Evolutionary conservation across 2,329 filamentous ascomycete genomes (phyloP).

Genomic region (Exophiala oligosperma): DNA sequence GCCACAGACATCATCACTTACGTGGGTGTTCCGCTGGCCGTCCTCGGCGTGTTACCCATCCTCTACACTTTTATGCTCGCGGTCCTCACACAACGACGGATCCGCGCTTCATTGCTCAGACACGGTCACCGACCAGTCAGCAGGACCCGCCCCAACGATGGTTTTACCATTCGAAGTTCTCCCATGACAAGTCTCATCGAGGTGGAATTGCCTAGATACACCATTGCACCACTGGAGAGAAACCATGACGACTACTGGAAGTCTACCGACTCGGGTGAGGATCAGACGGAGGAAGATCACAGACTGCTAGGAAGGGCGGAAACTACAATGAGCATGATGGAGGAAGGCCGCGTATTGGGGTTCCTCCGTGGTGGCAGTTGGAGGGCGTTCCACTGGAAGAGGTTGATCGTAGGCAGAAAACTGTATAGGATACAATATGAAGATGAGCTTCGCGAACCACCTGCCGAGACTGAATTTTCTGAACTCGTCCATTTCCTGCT

Average conservation of each 20-base stretch:
- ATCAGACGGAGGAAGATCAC: conserved; percentile 33
- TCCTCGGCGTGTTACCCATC: conserved; percentile 63
- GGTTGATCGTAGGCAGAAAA: conserved; percentile 61
- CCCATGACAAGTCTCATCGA: conserved; percentile 67
- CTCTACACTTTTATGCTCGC: conserved; percentile 65
- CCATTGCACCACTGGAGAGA: conserved; percentile 61
- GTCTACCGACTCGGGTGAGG: conserved; percentile 38
- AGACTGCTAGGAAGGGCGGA: conserved; percentile 22
- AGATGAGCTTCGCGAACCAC: conserved; percentile 48
- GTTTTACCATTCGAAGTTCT: conserved; percentile 62
- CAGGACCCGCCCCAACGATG: conserved; percentile 30
- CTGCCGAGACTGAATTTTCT: conserved; percentile 56
- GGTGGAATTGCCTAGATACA: conserved; percentile 65
- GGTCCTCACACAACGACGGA: conserved; percentile 59
- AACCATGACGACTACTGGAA: conserved; percentile 61
- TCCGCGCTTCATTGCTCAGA: conserved; percentile 58
- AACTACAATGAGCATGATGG: conserved; percentile 24
- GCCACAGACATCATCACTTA: conserved; percentile 57
- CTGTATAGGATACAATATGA: conserved; percentile 65
- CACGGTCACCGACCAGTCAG: conserved; percentile 46
- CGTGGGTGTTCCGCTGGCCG: conserved; percentile 58
- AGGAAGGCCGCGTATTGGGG: conserved; percentile 40
- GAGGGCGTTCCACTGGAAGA: conserved; percentile 67
- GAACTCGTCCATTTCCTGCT: conserved; percentile 63
- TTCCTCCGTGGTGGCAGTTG: conserved; percentile 61